Percentiles rank a stretch among this genome's conserved stretches.
phyloP scores from a whole-genome alignment of 2,329 filamentous ascomycete genomes.

The Fusarium falciforme region DNA sequence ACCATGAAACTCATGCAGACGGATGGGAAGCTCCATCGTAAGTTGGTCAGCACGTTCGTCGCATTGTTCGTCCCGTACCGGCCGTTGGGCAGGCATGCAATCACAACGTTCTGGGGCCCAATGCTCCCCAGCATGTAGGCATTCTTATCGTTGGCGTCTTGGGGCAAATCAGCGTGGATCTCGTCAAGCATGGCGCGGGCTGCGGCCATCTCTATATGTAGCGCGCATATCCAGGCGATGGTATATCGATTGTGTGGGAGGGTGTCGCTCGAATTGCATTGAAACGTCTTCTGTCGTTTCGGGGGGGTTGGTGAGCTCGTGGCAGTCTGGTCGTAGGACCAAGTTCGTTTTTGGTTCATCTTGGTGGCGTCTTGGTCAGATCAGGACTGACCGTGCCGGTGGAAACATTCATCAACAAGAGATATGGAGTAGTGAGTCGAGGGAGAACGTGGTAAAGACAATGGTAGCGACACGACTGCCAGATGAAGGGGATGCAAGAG shows the following conservation, averaged over 20 bases:
- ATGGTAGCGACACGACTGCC: neutral
- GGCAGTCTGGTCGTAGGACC: neutral
- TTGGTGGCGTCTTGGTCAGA: neutral
- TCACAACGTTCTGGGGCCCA: slow-evolving; percentile 38
- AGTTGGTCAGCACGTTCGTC: too few species aligned
- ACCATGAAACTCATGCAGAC: slow-evolving; percentile 35
- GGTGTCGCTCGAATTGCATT: neutral
- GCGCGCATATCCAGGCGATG: slow-evolving; percentile 48
- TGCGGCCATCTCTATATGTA: slow-evolving; percentile 43
- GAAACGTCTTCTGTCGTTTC: slow-evolving; percentile 4
- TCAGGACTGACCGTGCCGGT: too few species aligned
- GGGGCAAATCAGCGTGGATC: slow-evolving; percentile 11
- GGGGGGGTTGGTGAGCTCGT: neutral
- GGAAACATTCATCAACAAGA: too few species aligned
- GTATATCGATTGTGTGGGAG: slow-evolving; percentile 34
- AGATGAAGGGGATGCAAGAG: neutral
- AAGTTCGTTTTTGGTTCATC: neutral
- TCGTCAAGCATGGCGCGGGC: slow-evolving; percentile 44
- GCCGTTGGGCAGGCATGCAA: slow-evolving; percentile 37
- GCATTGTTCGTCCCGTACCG: slow-evolving; percentile 36
- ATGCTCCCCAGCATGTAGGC: slow-evolving; percentile 39
- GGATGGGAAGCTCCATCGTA: slow-evolving; percentile 36
- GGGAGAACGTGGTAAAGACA: neutral
- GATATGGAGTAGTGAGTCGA: neutral
- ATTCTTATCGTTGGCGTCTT: slow-evolving; percentile 33